Evolutionary conservation across 2,329 filamentous ascomycete species (phyloP).

Genomic region (Trichoderma harzianum): DNA sequence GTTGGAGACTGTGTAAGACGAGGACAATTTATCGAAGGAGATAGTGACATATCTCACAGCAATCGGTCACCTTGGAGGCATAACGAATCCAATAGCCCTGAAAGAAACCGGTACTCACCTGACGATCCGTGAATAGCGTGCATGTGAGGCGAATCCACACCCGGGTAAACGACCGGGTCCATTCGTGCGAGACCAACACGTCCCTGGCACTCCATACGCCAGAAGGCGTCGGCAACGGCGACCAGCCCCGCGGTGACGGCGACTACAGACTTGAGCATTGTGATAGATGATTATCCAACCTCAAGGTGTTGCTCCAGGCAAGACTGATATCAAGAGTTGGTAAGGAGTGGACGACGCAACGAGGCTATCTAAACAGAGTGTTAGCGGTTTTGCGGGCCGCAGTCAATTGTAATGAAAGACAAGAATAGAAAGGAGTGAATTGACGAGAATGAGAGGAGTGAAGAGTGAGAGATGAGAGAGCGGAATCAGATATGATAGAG

Average conservation of each 20-base stretch:
- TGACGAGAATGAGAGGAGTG: neutral
- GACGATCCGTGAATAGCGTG: slow-evolving; percentile 74
- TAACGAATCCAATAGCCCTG: slow-evolving; percentile 22
- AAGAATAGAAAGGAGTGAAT: neutral
- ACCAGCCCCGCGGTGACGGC: slow-evolving; percentile 35
- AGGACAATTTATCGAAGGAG: neutral
- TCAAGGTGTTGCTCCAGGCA: slow-evolving; percentile 20
- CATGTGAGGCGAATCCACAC: slow-evolving; percentile 58
- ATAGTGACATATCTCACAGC: neutral
- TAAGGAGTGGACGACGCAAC: slow-evolving; percentile 37
- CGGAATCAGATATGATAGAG: neutral
- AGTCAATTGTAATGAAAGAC: neutral
- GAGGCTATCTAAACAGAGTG: slow-evolving; percentile 31
- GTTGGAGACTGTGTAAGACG: neutral
- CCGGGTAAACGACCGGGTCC: slow-evolving; percentile 70
- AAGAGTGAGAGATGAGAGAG: neutral
- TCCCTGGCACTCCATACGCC: slow-evolving; percentile 82
- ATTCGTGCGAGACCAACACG: slow-evolving; percentile 67
- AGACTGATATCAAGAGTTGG: slow-evolving; percentile 16
- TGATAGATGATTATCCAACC: slow-evolving; percentile 26
- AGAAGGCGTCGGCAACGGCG: slow-evolving; percentile 63
- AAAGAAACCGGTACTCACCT: slow-evolving; percentile 50
- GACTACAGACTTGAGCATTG: slow-evolving; percentile 35
- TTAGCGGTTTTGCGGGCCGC: slow-evolving; percentile 2
- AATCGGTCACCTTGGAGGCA: neutral